Evolutionary conservation across 2,329 filamentous ascomycete species (phyloP).

Genomic region (Blastomyces percursus): DNA sequence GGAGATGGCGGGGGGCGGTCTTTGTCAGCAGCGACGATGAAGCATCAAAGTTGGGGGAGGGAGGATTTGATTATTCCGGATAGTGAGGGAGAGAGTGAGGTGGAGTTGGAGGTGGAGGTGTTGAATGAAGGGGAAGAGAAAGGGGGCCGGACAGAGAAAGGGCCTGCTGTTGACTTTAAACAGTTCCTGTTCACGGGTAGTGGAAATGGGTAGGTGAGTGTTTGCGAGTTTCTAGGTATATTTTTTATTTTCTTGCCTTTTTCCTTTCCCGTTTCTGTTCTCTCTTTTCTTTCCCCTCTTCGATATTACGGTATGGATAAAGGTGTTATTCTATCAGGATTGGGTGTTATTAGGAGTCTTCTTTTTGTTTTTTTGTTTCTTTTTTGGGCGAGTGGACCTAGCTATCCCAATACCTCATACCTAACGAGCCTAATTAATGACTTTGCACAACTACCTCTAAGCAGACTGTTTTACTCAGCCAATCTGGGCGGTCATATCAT

Average conservation of each 20-base stretch:
- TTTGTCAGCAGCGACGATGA: not conserved
- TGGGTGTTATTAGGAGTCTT: too few species aligned
- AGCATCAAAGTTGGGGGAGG: slow-evolving; percentile 27
- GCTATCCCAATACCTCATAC: too few species aligned
- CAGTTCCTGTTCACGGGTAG: slow-evolving; percentile 8
- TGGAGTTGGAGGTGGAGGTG: slow-evolving; percentile 6
- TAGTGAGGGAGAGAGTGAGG: slow-evolving; percentile 33
- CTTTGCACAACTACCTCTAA: too few species aligned
- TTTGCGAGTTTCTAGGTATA: not conserved
- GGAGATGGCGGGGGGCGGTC: not conserved
- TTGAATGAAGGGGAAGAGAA: not conserved
- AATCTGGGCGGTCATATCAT: too few species aligned
- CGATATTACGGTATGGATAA: too few species aligned
- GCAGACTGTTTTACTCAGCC: too few species aligned
- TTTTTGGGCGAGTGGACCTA: too few species aligned
- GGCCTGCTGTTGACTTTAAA: slow-evolving; percentile 8
- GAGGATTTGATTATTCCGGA: slow-evolving; percentile 43
- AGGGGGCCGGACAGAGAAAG: not conserved
- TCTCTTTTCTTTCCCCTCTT: too few species aligned
- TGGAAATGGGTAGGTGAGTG: not conserved
- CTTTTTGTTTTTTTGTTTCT: too few species aligned
- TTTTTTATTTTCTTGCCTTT: slow-evolving; percentile 5
- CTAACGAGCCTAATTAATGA: too few species aligned
- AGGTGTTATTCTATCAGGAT: too few species aligned
- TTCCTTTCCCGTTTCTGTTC: not conserved